Base-by-base conservation (phyloP, 1,284 basidiomycete species). In the Puccinia polysora region DNA sequence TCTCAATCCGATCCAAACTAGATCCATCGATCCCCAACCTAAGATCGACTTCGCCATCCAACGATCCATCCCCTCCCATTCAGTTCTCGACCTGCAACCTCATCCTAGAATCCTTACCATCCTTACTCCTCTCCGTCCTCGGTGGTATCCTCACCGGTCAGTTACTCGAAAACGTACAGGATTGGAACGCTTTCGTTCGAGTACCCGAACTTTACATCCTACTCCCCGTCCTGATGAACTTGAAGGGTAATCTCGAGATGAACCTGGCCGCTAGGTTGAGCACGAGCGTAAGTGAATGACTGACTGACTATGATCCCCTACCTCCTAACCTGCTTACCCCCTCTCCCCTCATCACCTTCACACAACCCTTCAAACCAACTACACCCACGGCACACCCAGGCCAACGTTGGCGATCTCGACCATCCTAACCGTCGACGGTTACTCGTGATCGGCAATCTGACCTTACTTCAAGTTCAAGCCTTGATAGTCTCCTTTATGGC, bases 191-290 rank as follows among this genome's bases (percentile, higher is more conserved):
- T 50, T 95, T 98, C 85, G 84, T 84, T 64, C 85, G 88, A 67
- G 86, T 95, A 60, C 89, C 97, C 83, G 94, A 98, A 80, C 87
- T 97, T 72, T 94, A 97, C 77, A 94, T 97, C 83, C 89, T 97
- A 73, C 88, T 97, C 7, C 94, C 95, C 12, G 93, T 96, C 76
- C 83, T 97, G 25, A 85, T 95, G 76, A 98, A 97, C 77, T 86
- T 98, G 74, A 97, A 97, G 79, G 95, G 95, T 18, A 97, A 97
- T 77, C 85, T 97, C 55, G 93, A 95, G 81, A 94, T 95, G 90
- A 94, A 93, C 75, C 85, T 83, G 1, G 81, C 81, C 6, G 80
- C 82, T 4, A 79, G 82, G 32, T 80, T 83, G 76, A 81, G 81
- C 6, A 83, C 82, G 3, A 81, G 80, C 4, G 78, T 79, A 56